Evolutionary conservation across 208 protist genomes (phyloP).

Genomic region (Leishmania lainsoni): DNA sequence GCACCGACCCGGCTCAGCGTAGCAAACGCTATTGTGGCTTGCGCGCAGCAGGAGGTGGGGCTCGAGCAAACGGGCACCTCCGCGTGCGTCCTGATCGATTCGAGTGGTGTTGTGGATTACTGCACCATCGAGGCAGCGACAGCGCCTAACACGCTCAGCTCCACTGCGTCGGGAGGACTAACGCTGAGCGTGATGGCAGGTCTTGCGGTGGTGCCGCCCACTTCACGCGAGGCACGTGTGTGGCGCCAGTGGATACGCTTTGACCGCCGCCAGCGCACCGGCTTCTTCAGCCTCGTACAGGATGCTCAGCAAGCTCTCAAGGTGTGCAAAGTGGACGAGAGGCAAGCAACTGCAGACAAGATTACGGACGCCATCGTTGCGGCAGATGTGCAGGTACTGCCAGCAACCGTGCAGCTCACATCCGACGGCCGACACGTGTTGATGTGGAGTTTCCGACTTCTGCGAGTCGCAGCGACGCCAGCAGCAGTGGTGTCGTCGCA

Average conservation of each 20-base stretch:
- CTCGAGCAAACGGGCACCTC: slow-evolving; percentile 26
- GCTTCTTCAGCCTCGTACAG: slow-evolving; percentile 62
- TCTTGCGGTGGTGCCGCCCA: slow-evolving; percentile 28
- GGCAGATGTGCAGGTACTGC: slow-evolving; percentile 35
- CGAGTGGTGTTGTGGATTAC: slow-evolving; percentile 67
- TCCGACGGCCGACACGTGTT: slow-evolving; percentile 51
- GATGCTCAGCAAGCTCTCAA: slow-evolving; percentile 35
- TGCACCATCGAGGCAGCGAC: slow-evolving; percentile 36
- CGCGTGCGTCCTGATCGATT: slow-evolving; percentile 55
- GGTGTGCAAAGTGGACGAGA: not conserved
- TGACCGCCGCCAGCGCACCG: slow-evolving; percentile 54
- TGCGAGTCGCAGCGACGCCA: not conserved
- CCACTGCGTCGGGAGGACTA: slow-evolving; percentile 9
- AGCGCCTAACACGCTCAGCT: not conserved
- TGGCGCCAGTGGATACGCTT: slow-evolving; percentile 61
- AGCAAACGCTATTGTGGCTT: slow-evolving; percentile 47
- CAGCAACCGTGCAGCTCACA: slow-evolving; percentile 40
- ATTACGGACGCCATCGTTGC: not conserved
- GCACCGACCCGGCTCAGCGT: slow-evolving; percentile 40
- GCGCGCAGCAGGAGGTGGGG: slow-evolving; percentile 40
- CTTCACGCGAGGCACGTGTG: slow-evolving; percentile 38
- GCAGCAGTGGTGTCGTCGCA: not conserved
- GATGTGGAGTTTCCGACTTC: slow-evolving; percentile 40
- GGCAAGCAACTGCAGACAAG: not conserved
- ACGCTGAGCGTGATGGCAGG: slow-evolving; percentile 58